Percentiles rank a stretch among this genome's conserved stretches.
phyloP scores from a whole-genome alignment of 495 filamentous ascomycete species.

The Aspergillus hancockii region DNA sequence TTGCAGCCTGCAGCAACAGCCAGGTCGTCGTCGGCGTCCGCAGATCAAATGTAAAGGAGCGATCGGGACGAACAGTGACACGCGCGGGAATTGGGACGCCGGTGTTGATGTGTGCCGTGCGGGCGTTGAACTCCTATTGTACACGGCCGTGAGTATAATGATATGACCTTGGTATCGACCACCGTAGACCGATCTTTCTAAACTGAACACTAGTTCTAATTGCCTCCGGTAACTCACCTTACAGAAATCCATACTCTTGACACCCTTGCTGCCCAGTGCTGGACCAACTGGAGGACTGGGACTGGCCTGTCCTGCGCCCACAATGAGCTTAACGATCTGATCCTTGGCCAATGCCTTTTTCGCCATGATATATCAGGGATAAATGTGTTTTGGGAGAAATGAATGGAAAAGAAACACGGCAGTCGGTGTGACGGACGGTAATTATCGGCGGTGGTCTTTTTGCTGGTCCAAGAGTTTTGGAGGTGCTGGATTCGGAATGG shows the following conservation, averaged over 20 bases:
- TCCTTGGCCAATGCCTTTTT: conserved; percentile 69
- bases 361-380: too few relatives aligned
- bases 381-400: too few relatives aligned
- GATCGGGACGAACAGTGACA: conserved; percentile 90
- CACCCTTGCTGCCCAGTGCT: conserved; percentile 93
- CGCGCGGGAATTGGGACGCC: conserved; percentile 88
- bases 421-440: too few relatives aligned
- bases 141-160: background rate
- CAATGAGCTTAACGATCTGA: conserved; percentile 95
- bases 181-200: background rate
- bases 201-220: background rate
- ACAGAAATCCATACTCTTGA: conserved; percentile 99
- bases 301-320: conserved; percentile 94
- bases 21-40: conserved; percentile 91
- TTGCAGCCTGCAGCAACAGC: conserved; percentile 81
- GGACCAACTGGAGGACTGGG: conserved; percentile 98
- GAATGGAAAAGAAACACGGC: too few relatives aligned
- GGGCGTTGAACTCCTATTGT: conserved; percentile 91
- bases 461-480: conserved; percentile 7
- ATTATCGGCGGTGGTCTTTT: conserved; percentile 6
- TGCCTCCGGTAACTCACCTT: conserved; percentile 62
- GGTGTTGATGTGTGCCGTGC: conserved; percentile 78
- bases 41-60: conserved; percentile 89
- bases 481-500: conserved; percentile 7
- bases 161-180: background rate